phyloP scores from a whole-genome alignment of 2,329 filamentous ascomycete species.

The Fusarium sp. region DNA sequence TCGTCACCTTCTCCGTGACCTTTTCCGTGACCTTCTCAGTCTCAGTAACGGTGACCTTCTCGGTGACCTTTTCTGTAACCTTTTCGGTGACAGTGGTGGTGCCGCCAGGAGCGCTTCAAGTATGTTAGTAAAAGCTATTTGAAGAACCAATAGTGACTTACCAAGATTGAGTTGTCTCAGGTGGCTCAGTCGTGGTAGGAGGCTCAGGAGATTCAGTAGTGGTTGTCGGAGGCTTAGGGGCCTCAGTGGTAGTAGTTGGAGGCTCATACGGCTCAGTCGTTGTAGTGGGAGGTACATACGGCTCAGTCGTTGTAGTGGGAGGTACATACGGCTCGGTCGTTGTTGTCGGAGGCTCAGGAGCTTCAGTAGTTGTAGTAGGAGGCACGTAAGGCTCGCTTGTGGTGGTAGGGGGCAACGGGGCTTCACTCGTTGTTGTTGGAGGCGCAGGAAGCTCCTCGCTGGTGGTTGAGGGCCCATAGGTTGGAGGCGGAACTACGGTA shows the following conservation, averaged over 20 bases:
- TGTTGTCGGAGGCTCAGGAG: neutral
- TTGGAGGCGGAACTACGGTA: neutral
- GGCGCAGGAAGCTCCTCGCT: neutral
- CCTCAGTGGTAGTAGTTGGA: constrained; percentile 2
- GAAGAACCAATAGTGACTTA: neutral
- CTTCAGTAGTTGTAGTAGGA: constrained; percentile 4
- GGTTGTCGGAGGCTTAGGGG: neutral
- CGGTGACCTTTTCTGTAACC: constrained; percentile 1
- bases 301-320: constrained; percentile 3
- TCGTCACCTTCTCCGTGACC: neutral
- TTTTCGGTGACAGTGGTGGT: neutral
- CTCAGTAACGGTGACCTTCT: constrained; percentile 8
- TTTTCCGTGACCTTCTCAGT: neutral
- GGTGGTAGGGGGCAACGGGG: neutral
- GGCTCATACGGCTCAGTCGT: neutral
- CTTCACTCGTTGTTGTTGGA: neutral
- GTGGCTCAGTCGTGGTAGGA: neutral
- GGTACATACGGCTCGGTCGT: neutral
- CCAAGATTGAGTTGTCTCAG: constrained; percentile 16
- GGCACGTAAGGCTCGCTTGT: neutral
- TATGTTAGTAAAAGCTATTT: neutral
- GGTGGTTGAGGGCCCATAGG: neutral
- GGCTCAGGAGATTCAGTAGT: neutral
- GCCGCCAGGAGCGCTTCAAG: constrained; percentile 4
- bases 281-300: constrained; percentile 2